Evolutionary conservation across 306 rosid species (phyloP).

Genomic region (Boehmeria nivea): DNA sequence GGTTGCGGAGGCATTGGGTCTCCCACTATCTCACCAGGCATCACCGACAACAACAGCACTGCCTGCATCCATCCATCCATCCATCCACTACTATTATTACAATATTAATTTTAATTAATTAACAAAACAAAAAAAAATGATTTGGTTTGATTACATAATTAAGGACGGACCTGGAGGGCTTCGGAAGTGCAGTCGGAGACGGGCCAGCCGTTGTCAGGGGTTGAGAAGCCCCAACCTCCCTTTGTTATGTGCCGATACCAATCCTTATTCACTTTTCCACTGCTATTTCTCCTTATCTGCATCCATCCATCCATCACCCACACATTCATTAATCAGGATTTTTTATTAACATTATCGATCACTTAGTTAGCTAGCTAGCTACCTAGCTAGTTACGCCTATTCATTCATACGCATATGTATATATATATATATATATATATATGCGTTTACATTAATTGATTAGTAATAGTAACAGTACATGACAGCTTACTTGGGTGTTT

Average conservation of each 20-base stretch:
- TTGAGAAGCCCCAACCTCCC: slow-evolving; percentile 85
- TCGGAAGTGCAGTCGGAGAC: slow-evolving; percentile 71
- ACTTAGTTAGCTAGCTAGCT: no score
- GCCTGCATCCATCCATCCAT: slow-evolving; percentile 25
- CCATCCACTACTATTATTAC: no score
- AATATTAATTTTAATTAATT: no score
- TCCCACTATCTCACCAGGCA: slow-evolving; percentile 44
- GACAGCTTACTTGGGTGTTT: slow-evolving; percentile 55
- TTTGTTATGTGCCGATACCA: slow-evolving; percentile 63
- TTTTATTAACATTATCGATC: no score
- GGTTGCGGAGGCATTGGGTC: slow-evolving; percentile 29
- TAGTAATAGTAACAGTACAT: no score
- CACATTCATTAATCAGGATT: no score
- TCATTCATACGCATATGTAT: no score
- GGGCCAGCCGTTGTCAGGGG: slow-evolving; percentile 63
- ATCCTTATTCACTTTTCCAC: slow-evolving; percentile 28
- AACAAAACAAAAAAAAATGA: not conserved
- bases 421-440: no score
- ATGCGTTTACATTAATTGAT: no score
- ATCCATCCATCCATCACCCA: no score
- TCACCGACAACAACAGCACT: slow-evolving; percentile 51
- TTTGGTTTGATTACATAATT: no score
- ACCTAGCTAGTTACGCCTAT: no score
- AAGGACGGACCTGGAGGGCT: slow-evolving; percentile 54
- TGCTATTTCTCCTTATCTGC: slow-evolving; percentile 38